These are phyloP conservation scores for Chloranthus sessilifolius DNA, from an alignment of 164 flowering plant species.

Conservation along the genomic window DNA sequence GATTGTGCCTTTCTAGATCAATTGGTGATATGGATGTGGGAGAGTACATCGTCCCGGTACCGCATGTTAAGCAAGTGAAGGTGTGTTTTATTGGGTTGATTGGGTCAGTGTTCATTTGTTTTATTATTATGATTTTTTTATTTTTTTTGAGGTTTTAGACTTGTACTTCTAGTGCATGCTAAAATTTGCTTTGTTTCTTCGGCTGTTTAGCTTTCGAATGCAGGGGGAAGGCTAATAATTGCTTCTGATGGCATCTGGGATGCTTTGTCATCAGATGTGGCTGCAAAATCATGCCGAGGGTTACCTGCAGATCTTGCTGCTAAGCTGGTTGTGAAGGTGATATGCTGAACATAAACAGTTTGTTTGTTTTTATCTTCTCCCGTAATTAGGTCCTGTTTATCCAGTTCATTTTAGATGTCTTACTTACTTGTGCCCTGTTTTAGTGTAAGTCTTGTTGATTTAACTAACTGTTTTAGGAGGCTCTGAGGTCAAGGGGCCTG, in stretches of 20 bases:
- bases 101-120: neutral
- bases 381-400: neutral
- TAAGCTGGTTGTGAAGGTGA: conserved; percentile 79
- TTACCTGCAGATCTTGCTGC: conserved; percentile 87
- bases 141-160: conserved; percentile 3
- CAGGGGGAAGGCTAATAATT: conserved; percentile 82
- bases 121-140: conserved; percentile 1
- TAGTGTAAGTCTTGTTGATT: conserved; percentile 6
- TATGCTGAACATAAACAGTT: neutral
- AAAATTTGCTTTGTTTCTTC: conserved; percentile 3
- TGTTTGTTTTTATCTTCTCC: neutral
- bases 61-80: conserved; percentile 96
- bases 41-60: conserved; percentile 82
- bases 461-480: conserved; percentile 41
- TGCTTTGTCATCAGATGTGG: conserved; percentile 71
- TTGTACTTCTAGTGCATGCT: no score
- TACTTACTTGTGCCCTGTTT: no score
- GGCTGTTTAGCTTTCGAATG: conserved; percentile 55
- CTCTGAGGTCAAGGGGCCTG: conserved; percentile 74
- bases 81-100: conserved; percentile 28
- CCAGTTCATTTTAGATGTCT: no score
- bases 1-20: conserved; percentile 86
- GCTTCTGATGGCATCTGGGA: conserved; percentile 97
- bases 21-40: conserved; percentile 95
- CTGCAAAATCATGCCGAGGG: conserved; percentile 75